Conservation (phyloP, 768 basidiomycete species). For the Bullera alba region DNA sequence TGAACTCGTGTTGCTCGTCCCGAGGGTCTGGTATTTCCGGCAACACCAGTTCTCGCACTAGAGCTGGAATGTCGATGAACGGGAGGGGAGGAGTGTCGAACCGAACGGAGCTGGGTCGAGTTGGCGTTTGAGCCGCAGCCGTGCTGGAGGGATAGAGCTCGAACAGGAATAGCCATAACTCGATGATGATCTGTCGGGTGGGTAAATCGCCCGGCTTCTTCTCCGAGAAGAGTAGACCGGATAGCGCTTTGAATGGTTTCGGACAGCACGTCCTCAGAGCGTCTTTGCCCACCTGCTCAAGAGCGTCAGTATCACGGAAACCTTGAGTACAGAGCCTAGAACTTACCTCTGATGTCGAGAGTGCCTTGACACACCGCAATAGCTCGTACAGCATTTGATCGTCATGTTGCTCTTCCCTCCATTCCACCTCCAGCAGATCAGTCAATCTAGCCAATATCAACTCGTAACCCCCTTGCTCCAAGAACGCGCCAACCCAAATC, state of each 20-base stretch:
- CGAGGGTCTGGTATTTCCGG: conserved; percentile 32
- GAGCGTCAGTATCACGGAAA: not conserved
- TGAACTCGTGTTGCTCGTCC: conserved; percentile 46
- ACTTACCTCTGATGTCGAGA: conserved; percentile 57
- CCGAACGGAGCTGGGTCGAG: conserved; percentile 23
- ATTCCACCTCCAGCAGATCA: conserved; percentile 89
- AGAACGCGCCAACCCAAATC: conserved; percentile 80
- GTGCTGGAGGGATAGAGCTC: conserved; percentile 64
- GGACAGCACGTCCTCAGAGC: conserved; percentile 85
- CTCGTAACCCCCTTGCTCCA: conserved; percentile 75
- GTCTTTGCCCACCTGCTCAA: conserved; percentile 65
- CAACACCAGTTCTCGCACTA: conserved; percentile 23
- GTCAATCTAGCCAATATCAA: conserved; percentile 74
- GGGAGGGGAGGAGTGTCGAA: conserved; percentile 10
- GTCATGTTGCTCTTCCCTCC: conserved; percentile 98
- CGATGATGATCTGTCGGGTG: conserved; percentile 81
- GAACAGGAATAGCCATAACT: conserved; percentile 76
- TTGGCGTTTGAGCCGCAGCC: not conserved
- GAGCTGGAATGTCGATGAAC: conserved; percentile 13
- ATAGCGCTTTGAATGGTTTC: conserved; percentile 75
- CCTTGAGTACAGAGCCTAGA: no score
- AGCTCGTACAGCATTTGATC: conserved; percentile 89
- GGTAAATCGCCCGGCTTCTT: conserved; percentile 95
- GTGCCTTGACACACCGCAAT: conserved; percentile 84
- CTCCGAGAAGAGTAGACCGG: conserved; percentile 83